phyloP scores from a whole-genome alignment of 805 yeast genomes.

The Metahyphopichia silvanorum region DNA sequence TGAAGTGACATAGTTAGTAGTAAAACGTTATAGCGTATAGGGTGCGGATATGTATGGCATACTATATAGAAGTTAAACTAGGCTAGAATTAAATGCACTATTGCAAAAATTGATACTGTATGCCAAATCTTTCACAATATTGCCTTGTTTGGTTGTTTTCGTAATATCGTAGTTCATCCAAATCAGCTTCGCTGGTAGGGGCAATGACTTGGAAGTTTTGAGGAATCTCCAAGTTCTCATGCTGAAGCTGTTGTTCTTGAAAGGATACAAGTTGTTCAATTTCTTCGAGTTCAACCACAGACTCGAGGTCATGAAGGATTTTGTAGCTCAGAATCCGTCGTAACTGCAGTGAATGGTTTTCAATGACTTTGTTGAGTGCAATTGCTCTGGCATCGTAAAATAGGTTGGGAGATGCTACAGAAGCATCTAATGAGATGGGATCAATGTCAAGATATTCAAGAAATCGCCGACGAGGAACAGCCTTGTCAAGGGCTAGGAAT shows the following conservation, averaged over 20 bases:
- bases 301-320: no score
- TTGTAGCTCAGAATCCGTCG: no score
- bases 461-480: slow-evolving; percentile 61
- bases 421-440: slow-evolving; percentile 3
- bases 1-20: slow-evolving; percentile 26
- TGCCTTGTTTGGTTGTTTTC: slow-evolving; percentile 33
- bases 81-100: no score
- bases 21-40: no score
- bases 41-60: no score
- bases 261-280: slow-evolving; percentile 14
- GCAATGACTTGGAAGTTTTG: slow-evolving; percentile 27
- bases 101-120: no score
- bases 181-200: slow-evolving; percentile 15
- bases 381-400: slow-evolving; percentile 30
- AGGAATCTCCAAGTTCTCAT: slow-evolving; percentile 12
- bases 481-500: slow-evolving; percentile 84
- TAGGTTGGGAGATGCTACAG: slow-evolving; percentile 9
- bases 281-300: slow-evolving; percentile 14
- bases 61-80: no score
- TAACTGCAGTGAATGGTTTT: no score
- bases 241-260: slow-evolving; percentile 12
- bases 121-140: slow-evolving; percentile 25
- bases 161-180: slow-evolving; percentile 26
- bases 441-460: slow-evolving; percentile 51
- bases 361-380: slow-evolving; percentile 34